Evolutionary conservation across 257 asterid species (phyloP).

Genomic region (Cinchona pubescens): DNA sequence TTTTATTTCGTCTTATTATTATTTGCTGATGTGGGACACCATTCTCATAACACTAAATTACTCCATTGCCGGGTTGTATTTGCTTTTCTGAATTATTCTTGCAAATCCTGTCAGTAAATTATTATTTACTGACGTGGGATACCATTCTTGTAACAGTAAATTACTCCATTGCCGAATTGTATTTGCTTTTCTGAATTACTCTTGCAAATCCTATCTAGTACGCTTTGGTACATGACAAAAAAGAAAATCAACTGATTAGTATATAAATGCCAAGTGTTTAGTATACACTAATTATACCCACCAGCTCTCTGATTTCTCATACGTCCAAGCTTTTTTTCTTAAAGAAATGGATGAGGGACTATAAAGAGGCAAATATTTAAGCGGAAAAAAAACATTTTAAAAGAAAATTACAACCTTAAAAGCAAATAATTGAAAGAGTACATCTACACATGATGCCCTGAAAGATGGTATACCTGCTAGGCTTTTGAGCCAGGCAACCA

Average conservation of each 20-base stretch:
- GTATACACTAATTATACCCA: not conserved
- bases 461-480: not conserved
- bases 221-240: too few species aligned
- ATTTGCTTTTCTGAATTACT: too few species aligned
- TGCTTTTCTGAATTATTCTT: not conserved
- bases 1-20: not conserved
- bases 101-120: too few species aligned
- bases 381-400: not conserved
- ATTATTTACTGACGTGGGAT: too few species aligned
- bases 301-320: not conserved
- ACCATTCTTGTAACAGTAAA: too few species aligned
- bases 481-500: not conserved
- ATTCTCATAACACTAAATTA: not conserved
- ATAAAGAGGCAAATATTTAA: not conserved
- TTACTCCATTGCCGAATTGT: too few species aligned
- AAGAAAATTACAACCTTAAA: not conserved
- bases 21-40: not conserved
- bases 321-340: not conserved
- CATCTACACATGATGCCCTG: not conserved
- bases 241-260: too few species aligned
- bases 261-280: too few species aligned
- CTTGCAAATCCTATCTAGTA: not conserved
- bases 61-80: too few species aligned
- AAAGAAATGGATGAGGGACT: not conserved
- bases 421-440: not conserved